Base-by-base conservation (phyloP, 257 asterid genomes). In the Mentha longifolia region DNA sequence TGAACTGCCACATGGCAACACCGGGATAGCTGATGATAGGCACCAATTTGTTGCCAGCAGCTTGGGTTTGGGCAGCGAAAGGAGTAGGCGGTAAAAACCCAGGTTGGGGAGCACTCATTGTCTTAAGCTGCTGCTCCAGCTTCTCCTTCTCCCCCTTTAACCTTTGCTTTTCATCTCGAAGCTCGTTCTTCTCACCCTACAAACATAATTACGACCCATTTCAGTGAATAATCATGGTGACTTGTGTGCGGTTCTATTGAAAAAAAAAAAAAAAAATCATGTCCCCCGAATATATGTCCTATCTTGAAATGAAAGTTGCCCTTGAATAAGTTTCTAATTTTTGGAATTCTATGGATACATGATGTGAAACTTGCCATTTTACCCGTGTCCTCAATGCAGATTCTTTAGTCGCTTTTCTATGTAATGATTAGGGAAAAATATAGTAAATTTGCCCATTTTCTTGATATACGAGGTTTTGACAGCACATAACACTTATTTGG, bases 1-100 rank as follows among this genome's bases (percentile, higher is more conserved):
- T 82, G 87, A 91, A 94, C 76, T 91, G 98, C 98, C 98, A 94
- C 97, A 94, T 94, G 25, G 97, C 95, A 4, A 88, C 90, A n/a
- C 97, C 96, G 8, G 98, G 98, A 79, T 94, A 89, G 56, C 96
- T 83, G 81, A 91, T 82, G 75, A 94, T 68, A 0, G 98, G 97
- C 64, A 94, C 92, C 86, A 91, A 42, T 76, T 94, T 93, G 89
- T 85, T 89, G 72, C 91, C 96, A 5, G 79, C 70, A 22, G 82
- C 87, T 79, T 85, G 96, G 79, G 84, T 80, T 66, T 85, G 95
- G 54, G 92, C 81, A 37, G 92, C 92, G 74, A 81, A 89, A 15
- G 90, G 90, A 56, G 92, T 86, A 41, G 78, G 60, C 3, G 82
- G 85, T 64, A 87, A 58, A 79, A 80, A 85, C 49, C 92, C 78